Evolutionary conservation across 495 filamentous ascomycete species (phyloP).

Genomic region (Chaetomium fimeti): DNA sequence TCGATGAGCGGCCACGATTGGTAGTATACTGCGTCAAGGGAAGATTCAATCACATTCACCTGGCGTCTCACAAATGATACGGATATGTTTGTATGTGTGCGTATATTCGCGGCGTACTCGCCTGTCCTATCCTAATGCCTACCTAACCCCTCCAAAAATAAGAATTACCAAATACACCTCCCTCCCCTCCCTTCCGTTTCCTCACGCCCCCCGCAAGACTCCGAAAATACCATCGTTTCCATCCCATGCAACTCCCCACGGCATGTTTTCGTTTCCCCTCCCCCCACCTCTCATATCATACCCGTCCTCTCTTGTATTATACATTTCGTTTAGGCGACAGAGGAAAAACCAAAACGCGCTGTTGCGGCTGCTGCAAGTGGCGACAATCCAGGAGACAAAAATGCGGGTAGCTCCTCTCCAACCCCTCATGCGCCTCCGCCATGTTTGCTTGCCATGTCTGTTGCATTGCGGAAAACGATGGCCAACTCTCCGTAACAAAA

Average conservation of each 20-base stretch:
- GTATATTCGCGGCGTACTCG: background rate
- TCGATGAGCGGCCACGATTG: background rate
- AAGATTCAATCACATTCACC: background rate
- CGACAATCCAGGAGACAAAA: background rate
- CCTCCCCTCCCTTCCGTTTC: background rate
- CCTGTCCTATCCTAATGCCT: background rate
- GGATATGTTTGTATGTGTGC: background rate
- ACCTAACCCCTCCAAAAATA: background rate
- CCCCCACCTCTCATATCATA: conserved; percentile 9
- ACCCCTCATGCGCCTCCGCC: background rate
- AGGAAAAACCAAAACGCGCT: conserved; percentile 10
- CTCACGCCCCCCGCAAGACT: background rate
- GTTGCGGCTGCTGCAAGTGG: background rate
- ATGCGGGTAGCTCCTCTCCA: background rate
- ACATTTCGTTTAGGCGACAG: conserved; percentile 30
- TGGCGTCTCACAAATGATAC: background rate
- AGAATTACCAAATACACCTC: conserved; percentile 3
- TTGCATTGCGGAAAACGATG: background rate
- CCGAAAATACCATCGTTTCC: conserved; percentile 7
- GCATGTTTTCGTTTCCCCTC: conserved; percentile 1
- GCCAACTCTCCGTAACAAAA: background rate
- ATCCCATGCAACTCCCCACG: background rate
- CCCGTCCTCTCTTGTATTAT: conserved; percentile 25
- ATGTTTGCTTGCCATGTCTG: background rate
- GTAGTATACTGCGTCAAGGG: no score